Evolutionary conservation across 768 basidiomycete species (phyloP), one percentile per base, ranked within the genome.

Genomic region (Rhodotorula kratochvilovae): DNA sequence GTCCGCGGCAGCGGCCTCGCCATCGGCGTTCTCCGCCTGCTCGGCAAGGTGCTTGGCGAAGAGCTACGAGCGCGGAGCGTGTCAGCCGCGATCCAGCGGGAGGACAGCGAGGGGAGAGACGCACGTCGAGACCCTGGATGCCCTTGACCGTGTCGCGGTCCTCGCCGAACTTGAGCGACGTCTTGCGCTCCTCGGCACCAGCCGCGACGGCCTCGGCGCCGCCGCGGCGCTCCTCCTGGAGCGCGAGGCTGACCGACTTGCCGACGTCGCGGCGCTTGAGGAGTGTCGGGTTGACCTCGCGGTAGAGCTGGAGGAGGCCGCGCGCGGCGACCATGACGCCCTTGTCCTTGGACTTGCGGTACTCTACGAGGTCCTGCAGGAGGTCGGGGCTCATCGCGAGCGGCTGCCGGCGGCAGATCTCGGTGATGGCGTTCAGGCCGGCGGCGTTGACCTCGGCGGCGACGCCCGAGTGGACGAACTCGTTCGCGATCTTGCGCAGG

Each of bases 341-440:
- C 82, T 97, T 98, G 81, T 97, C 96, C 76, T 88, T 87, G 77
- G 92, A 94, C 83, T 96, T 98, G 79, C 88, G 85, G 80, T 99
- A 99, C 81, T 92, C 94, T 62, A 98, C 86, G 72, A 99, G 81
- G 81, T 99, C 96, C 6, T 89, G 88, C 10, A 99, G 83, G 35
- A 97, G 81, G 77, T 97, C 95, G 75, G 92, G 91, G 75, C 95
- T 92, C 89, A 99, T 97, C 64, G 90, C 87, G 91, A 92, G 94
- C 8, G 95, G 92, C 79, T 99, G 96, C 50, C 95, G 81, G 43
- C 90, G 81, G 80, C 92, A 96, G n/a, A 99, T 86, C 80, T 98
- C 95, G 42, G 93, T 85, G 53, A 99, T 92, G 25, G 91, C 86
- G 80, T 99, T 99, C 73, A 99, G 82, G n/a, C 96, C 96, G 0